These are phyloP conservation scores for Neopestalotiopsis sp. DNA, from an alignment of 2,329 filamentous ascomycete species.

Conservation along the genomic window DNA sequence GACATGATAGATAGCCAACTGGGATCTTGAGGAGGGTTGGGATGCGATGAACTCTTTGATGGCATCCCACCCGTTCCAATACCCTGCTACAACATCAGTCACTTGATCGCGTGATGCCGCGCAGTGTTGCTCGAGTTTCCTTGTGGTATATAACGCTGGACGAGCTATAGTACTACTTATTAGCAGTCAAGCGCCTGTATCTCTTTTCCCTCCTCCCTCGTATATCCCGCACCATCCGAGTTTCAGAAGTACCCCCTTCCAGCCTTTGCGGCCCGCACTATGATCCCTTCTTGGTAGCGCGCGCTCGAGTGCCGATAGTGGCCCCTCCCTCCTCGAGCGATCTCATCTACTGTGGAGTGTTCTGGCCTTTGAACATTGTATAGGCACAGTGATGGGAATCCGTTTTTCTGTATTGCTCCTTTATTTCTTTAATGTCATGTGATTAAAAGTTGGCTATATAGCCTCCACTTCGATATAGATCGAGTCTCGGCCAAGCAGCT, in stretches of 20 bases:
- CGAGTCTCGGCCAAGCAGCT: neutral
- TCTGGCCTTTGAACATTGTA: too few species aligned
- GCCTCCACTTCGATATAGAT: neutral
- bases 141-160: neutral
- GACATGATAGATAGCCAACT: too few species aligned
- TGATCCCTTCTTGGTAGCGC: slow-evolving; percentile 2
- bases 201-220: too few species aligned
- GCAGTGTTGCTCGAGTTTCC: neutral
- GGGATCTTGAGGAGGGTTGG: too few species aligned
- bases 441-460: too few species aligned
- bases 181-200: neutral
- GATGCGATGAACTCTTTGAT: too few species aligned
- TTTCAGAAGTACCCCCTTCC: neutral
- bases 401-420: too few species aligned
- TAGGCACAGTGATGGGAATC: too few species aligned
- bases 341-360: too few species aligned
- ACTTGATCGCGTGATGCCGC: neutral
- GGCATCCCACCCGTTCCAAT: neutral
- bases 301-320: neutral
- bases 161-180: neutral
- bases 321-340: too few species aligned
- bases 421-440: too few species aligned
- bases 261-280: neutral
- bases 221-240: slow-evolving; percentile 8
- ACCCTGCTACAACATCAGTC: neutral